Base-by-base conservation (phyloP, 2,329 filamentous ascomycete genomes). In the Epichloe hybrida region DNA sequence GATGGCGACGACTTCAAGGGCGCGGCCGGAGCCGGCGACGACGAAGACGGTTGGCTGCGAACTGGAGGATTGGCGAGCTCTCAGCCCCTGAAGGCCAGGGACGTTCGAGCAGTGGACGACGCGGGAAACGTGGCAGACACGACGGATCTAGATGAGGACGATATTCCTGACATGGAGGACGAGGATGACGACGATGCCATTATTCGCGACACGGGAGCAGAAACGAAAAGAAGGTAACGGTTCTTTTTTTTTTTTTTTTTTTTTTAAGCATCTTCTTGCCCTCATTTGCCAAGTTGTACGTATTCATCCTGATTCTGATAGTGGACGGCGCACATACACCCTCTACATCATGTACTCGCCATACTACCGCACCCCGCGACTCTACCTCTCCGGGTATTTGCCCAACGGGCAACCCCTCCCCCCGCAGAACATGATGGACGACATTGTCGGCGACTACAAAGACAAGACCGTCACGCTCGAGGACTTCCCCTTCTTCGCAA, bases 381-480 rank as follows among this genome's bases (percentile, higher is more conserved):
- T 97, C 61, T 98, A 96, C 68, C 81, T 98, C 46, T 94, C 89
- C 0, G 93, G 93, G 61, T 97, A 97, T 68, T 73, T 81, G 12
- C 78, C 86, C 27, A 79, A 81, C 52, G 87, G 87, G 31, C 85
- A 89, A 57, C 89, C 90, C 2, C 82, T 95, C 0, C 3, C 0
- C 3, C 89, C 89, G 3, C 78, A 85, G 48, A 75, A 84, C 49
- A 95, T 95, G 89, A 94, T 95, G 86, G 88, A 95, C 67, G 89
- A 95, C 65, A 95, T 95, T 52, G 86, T 95, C 37, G 89, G 90
- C 55, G 89, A 95, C 72, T 95, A 95, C 74, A 94, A 94, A 65
- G 89, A 95, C 72, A 98, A 98, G 75, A 98, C 93, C 0, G 93
- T 98, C 54, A 98, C 93, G 2, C 81, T 97, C 53, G 93, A 98